Evolutionary conservation across 768 basidiomycete genomes (phyloP).

Genomic region (Suillus subalutaceus): DNA sequence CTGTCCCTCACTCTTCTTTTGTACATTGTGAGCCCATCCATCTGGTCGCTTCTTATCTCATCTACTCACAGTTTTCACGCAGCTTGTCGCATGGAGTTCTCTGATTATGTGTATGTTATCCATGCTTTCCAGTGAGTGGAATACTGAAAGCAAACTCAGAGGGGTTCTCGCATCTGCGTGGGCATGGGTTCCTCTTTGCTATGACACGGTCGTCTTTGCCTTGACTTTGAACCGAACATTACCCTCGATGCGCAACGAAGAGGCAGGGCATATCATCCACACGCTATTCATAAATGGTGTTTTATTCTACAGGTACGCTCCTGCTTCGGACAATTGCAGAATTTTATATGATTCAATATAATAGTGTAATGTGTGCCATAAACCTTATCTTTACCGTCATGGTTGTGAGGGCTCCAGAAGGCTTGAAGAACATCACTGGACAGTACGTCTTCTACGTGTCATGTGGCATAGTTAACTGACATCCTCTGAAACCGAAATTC

Average conservation of each 20-base stretch:
- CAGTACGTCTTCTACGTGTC: constrained; percentile 24
- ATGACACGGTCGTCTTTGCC: constrained; percentile 39
- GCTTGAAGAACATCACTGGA: constrained; percentile 40
- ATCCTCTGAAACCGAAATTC: not conserved
- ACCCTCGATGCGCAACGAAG: constrained; percentile 19
- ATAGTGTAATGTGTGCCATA: constrained; percentile 41
- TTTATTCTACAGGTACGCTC: constrained; percentile 37
- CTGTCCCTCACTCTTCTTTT: constrained; percentile 19
- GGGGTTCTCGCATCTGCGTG: constrained; percentile 34
- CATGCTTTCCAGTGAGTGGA: not conserved
- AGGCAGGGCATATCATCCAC: constrained; percentile 23
- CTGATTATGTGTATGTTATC: constrained; percentile 22
- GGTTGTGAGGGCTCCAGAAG: constrained; percentile 34
- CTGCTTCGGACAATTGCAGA: not conserved
- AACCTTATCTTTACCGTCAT: constrained; percentile 42
- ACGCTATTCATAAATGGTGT: constrained; percentile 35
- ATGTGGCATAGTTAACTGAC: not conserved
- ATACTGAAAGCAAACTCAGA: constrained; percentile 13
- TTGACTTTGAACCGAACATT: constrained; percentile 37
- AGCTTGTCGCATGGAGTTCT: constrained; percentile 48
- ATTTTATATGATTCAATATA: not conserved
- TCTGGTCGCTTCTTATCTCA: constrained; percentile 26
- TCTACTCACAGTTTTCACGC: not conserved
- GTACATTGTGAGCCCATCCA: constrained; percentile 16
- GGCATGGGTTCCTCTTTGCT: constrained; percentile 44